phyloP scores from a whole-genome alignment of 2,329 filamentous ascomycete species.

The Colletotrichum sp. region DNA sequence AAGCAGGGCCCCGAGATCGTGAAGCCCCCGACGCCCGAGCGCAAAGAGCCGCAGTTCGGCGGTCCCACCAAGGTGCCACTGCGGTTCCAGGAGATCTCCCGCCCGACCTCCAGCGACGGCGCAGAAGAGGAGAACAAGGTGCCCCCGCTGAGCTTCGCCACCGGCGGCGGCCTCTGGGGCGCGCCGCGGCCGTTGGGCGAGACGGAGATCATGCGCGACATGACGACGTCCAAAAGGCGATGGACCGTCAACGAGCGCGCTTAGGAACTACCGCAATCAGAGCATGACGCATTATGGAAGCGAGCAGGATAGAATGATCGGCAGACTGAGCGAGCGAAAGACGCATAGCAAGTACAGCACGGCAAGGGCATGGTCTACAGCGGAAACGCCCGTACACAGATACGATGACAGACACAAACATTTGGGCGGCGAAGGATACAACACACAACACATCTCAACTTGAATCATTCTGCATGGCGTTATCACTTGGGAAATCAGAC shows the following conservation, averaged over 20 bases:
- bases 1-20: conserved; percentile 4
- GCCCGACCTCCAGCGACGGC: conserved; percentile 21
- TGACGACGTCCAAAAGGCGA: conserved; percentile 53
- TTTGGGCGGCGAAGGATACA: background rate
- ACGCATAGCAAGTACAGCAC: background rate
- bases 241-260: conserved; percentile 60
- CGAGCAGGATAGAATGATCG: background rate
- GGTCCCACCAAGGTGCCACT: conserved; percentile 16
- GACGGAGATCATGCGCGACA: conserved; percentile 49
- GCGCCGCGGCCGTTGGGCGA: conserved; percentile 47
- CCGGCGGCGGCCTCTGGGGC: conserved; percentile 52
- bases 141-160: conserved; percentile 40
- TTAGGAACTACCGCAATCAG: background rate
- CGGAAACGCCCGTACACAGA: background rate
- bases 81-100: conserved; percentile 20
- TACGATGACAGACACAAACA: background rate
- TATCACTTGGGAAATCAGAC: too few relatives aligned
- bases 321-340: background rate
- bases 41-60: conserved; percentile 22
- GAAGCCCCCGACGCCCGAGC: conserved; percentile 22
- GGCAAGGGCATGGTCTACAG: background rate
- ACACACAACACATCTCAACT: conserved; percentile 2
- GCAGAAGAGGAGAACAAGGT: conserved; percentile 35
- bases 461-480: conserved; percentile 12
- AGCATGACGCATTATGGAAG: background rate